Evolutionary conservation across 805 yeast genomes (phyloP).

Genomic region (Priceomyces carsonii): DNA sequence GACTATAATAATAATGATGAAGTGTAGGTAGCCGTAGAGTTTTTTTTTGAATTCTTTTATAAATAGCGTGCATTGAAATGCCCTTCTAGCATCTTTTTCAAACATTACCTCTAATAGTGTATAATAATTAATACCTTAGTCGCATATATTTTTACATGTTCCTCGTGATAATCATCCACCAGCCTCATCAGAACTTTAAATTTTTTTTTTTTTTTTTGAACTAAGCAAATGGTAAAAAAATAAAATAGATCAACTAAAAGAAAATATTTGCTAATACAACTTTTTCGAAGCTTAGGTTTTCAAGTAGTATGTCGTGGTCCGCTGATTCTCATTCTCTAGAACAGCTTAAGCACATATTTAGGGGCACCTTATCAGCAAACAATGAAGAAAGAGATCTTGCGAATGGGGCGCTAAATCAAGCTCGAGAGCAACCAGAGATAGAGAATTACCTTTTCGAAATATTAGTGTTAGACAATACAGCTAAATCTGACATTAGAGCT

Average conservation of each 20-base stretch:
- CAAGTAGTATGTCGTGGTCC: conserved; percentile 54
- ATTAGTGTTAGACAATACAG: conserved; percentile 50
- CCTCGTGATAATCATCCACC: conserved; percentile 1
- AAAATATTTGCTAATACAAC: not conserved
- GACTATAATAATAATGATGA: conserved; percentile 11
- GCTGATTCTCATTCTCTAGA: conserved; percentile 63
- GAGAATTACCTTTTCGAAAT: conserved; percentile 77
- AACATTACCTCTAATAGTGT: no score
- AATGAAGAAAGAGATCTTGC: conserved; percentile 61
- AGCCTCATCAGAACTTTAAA: conserved; percentile 4
- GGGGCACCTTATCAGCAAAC: conserved; percentile 68
- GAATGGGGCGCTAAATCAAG: conserved; percentile 69
- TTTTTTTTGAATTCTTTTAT: no score
- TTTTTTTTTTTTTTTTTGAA: conserved; percentile 2
- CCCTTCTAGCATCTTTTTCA: no score
- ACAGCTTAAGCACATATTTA: conserved; percentile 66
- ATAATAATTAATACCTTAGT: no score
- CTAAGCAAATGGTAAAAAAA: not conserved
- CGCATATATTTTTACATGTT: no score
- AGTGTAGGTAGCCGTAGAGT: no score
- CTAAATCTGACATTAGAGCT: conserved; percentile 66
- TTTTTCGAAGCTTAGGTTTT: not conserved
- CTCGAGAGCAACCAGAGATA: conserved; percentile 71
- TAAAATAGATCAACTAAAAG: not conserved
- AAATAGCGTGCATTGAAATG: no score